Evolutionary conservation across 2,329 filamentous ascomycete species (phyloP).

Genomic region (Trichoderma semiorbis): DNA sequence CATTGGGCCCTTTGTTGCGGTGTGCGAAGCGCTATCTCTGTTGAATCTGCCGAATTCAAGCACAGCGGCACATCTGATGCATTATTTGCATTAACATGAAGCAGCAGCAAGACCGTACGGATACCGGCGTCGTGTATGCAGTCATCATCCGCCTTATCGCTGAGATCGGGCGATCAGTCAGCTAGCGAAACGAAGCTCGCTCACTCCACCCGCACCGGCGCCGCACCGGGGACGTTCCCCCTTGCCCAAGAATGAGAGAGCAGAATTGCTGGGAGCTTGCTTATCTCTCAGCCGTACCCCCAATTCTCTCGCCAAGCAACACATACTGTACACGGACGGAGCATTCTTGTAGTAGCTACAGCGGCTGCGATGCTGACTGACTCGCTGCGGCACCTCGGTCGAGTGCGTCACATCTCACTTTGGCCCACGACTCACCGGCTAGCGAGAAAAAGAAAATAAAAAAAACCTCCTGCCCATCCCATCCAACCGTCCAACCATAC

Average conservation of each 20-base stretch:
- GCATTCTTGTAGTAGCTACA: neutral
- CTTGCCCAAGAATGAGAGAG: neutral
- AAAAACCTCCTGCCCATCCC: neutral
- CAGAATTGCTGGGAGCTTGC: neutral
- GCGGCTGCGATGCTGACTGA: neutral
- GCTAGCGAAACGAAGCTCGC: neutral
- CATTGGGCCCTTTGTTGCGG: neutral
- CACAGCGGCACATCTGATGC: neutral
- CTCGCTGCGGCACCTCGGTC: neutral
- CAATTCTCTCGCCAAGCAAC: neutral
- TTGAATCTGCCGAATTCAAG: neutral
- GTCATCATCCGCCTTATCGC: constrained; percentile 7
- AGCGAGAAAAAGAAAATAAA: neutral
- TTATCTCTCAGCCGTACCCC: neutral
- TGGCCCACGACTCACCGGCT: neutral
- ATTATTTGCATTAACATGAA: neutral
- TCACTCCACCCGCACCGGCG: neutral
- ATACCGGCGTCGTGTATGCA: neutral
- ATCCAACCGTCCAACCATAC: neutral
- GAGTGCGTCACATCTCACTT: neutral
- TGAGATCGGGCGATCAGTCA: constrained; percentile 4
- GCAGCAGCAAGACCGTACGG: neutral
- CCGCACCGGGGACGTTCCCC: neutral
- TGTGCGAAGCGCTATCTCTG: neutral
- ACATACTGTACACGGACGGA: neutral